phyloP scores from a whole-genome alignment of 306 rosid genomes.

The Quercus berberidifolia region DNA sequence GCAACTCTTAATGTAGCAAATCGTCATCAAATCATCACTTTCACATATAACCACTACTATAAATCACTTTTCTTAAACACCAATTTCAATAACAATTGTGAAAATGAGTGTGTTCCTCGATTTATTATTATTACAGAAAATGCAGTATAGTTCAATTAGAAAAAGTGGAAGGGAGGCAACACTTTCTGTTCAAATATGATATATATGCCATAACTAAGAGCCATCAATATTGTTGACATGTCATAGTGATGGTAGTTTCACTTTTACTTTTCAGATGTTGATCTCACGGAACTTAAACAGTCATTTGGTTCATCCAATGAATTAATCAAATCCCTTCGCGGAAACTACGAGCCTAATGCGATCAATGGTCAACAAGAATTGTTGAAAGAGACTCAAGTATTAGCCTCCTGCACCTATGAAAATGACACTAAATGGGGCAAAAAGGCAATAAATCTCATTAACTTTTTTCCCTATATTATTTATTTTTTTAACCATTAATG shows the following conservation, averaged over 20 bases:
- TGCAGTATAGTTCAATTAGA: no score
- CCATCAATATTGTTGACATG: neutral
- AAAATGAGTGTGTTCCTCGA: no score
- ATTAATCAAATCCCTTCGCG: slow-evolving; percentile 45
- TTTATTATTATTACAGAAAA: no score
- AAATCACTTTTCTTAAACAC: no score
- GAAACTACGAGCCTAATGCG: slow-evolving; percentile 16
- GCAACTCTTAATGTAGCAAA: no score
- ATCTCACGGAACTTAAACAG: slow-evolving; percentile 32
- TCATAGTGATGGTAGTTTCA: neutral
- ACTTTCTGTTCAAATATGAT: no score
- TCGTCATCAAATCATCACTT: no score
- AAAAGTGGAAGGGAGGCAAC: no score
- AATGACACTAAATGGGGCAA: slow-evolving; percentile 59
- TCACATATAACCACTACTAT: no score
- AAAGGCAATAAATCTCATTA: slow-evolving; percentile 30
- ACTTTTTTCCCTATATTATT: neutral
- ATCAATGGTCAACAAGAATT: neutral
- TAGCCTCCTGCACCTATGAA: slow-evolving; percentile 61
- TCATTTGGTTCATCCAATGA: slow-evolving; percentile 53
- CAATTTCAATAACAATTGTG: no score
- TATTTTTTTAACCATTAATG: neutral
- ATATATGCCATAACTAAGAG: no score
- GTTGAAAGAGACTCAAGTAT: slow-evolving; percentile 33
- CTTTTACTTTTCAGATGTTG: slow-evolving; percentile 30